Conservation (phyloP, 202 grass and related monocot genomes). For the Panicum hallii region DNA sequence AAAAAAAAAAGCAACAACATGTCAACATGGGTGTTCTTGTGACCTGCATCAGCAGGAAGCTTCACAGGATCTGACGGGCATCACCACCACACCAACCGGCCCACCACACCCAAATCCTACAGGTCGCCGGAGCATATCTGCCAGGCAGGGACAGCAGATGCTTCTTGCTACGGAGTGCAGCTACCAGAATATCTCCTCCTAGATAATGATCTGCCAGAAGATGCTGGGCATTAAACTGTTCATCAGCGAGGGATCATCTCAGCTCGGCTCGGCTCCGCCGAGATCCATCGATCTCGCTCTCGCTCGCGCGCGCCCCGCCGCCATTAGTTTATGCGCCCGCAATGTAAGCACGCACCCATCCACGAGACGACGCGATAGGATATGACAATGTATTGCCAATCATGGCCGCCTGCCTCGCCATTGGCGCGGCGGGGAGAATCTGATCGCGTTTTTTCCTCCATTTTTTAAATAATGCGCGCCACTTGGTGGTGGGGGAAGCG, state of each 20-base stretch:
- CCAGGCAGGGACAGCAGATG: conserved; percentile 51
- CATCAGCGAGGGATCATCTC: conserved; percentile 4
- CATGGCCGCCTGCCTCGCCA: conserved; percentile 27
- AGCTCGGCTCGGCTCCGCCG: neutral
- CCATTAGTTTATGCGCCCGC: conserved; percentile 20
- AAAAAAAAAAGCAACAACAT: no score
- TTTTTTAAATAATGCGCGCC: conserved; percentile 5
- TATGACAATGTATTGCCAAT: conserved; percentile 45
- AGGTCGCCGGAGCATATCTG: conserved; percentile 34
- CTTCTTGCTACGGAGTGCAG: conserved; percentile 51
- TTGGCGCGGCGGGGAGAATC: conserved; percentile 53
- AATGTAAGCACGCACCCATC: conserved; percentile 26
- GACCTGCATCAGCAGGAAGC: conserved; percentile 36
- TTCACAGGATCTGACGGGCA: conserved; percentile 46
- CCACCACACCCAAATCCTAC: conserved; percentile 25
- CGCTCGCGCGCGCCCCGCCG: neutral
- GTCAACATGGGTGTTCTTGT: neutral
- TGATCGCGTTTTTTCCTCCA: conserved; percentile 38
- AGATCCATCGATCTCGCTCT: conserved; percentile 48
- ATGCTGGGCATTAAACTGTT: conserved; percentile 50
- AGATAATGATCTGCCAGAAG: conserved; percentile 39
- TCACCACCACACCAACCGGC: conserved; percentile 28
- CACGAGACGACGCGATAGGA: conserved; percentile 40
- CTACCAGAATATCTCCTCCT: conserved; percentile 40
- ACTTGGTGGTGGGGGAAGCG: conserved; percentile 42